These are phyloP conservation scores for Mucor saturninus DNA, from an alignment of 371 early-diverging fungal genomes.

Conservation along the genomic window DNA sequence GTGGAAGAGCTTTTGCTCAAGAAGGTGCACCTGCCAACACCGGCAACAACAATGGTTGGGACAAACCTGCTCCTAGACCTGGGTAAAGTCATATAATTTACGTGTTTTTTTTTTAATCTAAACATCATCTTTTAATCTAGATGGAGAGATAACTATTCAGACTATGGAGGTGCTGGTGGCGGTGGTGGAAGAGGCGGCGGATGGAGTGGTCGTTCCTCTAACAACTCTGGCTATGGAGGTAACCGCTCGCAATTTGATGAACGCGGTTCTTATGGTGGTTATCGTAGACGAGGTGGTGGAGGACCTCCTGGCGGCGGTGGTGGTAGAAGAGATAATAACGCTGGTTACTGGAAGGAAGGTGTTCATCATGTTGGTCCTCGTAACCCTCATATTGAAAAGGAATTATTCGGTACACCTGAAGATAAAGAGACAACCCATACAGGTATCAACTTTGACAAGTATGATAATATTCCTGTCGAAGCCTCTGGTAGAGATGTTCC, in stretches of 20 bases:
- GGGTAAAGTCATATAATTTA: background rate
- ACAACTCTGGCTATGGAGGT: conserved; percentile 41
- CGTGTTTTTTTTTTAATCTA: background rate
- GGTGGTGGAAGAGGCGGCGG: conserved; percentile 20
- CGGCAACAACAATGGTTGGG: conserved; percentile 16
- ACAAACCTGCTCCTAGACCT: conserved; percentile 23
- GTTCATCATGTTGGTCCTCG: conserved; percentile 74
- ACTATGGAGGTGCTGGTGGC: conserved; percentile 10
- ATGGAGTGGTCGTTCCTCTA: conserved; percentile 46
- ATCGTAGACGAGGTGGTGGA: conserved; percentile 33
- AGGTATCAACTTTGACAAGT: conserved; percentile 97
- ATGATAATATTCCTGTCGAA: conserved; percentile 96
- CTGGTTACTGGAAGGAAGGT: conserved; percentile 73
- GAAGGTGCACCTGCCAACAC: conserved; percentile 5
- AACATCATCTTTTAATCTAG: background rate
- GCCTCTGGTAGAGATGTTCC: conserved; percentile 85
- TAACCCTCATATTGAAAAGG: conserved; percentile 76
- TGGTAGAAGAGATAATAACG: conserved; percentile 48
- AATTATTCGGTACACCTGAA: conserved; percentile 77
- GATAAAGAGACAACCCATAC: conserved; percentile 72
- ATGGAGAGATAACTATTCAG: conserved; percentile 25
- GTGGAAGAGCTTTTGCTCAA: conserved; percentile 19
- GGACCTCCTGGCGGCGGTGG: conserved; percentile 20
- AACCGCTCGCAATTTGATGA: conserved; percentile 27
- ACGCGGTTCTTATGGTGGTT: conserved; percentile 60